Conservation (phyloP, 192 early-diverging fungal genomes). For the Geranomyces variabilis region DNA sequence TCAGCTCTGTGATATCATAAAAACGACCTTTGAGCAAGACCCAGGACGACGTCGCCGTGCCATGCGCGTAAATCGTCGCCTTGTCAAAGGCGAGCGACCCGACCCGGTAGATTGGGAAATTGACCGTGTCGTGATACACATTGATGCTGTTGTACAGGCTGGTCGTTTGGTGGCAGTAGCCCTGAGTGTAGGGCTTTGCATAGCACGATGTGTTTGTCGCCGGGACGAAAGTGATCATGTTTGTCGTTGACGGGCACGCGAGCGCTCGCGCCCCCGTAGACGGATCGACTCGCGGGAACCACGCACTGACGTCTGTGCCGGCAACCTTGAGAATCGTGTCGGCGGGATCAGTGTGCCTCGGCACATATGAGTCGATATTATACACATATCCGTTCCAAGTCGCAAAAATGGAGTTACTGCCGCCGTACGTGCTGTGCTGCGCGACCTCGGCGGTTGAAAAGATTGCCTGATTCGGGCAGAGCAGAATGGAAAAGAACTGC, state of each 20-base stretch:
- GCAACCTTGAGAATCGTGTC: constrained; percentile 32
- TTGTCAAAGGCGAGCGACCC: constrained; percentile 38
- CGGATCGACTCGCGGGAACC: constrained; percentile 44
- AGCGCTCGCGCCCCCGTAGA: constrained; percentile 9
- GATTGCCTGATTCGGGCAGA: constrained; percentile 47
- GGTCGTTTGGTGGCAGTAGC: constrained; percentile 44
- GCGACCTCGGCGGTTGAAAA: constrained; percentile 38
- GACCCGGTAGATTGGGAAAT: constrained; percentile 36
- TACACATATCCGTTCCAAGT: constrained; percentile 55
- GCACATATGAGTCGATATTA: constrained; percentile 41
- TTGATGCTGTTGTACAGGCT: constrained; percentile 34
- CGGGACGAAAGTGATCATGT: neutral
- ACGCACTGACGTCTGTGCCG: constrained; percentile 40
- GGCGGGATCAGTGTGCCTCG: constrained; percentile 37
- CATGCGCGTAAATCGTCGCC: constrained; percentile 63
- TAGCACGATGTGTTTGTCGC: constrained; percentile 2
- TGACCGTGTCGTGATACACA: constrained; percentile 26
- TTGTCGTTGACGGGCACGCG: neutral
- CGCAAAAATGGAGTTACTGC: constrained; percentile 25
- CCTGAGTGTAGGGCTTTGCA: constrained; percentile 8
- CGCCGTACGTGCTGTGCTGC: constrained; percentile 20
- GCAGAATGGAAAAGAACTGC: constrained; percentile 54
- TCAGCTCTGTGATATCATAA: constrained; percentile 75
- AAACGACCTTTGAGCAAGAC: constrained; percentile 77
- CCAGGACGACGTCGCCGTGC: constrained; percentile 60